Percentiles rank a stretch among this genome's conserved stretches.
phyloP scores from a whole-genome alignment of 768 basidiomycete genomes.

The Rhodotorula paludigena region DNA sequence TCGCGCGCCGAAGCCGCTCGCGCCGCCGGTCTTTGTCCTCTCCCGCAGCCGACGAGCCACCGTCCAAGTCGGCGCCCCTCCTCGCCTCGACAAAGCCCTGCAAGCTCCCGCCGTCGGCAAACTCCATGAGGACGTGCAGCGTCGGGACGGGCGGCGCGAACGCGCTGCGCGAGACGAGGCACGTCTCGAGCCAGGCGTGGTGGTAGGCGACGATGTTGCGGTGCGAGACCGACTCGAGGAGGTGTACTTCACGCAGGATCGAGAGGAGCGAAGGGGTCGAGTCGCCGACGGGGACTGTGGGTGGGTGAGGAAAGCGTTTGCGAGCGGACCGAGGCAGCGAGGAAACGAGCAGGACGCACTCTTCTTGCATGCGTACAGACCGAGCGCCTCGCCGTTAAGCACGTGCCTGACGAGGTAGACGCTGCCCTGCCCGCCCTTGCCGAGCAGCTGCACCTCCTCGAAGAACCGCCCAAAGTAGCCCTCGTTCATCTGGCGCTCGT shows the following conservation, averaged over 20 bases:
- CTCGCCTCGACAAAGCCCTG: constrained; percentile 18
- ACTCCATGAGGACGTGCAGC: constrained; percentile 50
- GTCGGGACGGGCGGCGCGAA: constrained; percentile 42
- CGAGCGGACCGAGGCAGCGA: background rate
- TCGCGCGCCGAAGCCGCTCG: background rate
- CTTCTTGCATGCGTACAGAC: constrained; percentile 38
- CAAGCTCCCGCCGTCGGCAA: constrained; percentile 49
- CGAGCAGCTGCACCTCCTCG: constrained; percentile 27
- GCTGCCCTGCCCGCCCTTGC: constrained; percentile 23
- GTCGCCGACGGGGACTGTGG: constrained; percentile 46
- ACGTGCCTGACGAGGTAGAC: constrained; percentile 34
- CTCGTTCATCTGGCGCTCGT: constrained; percentile 27
- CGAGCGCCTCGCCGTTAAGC: constrained; percentile 35
- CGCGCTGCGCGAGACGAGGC: background rate
- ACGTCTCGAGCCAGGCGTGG: constrained; percentile 49
- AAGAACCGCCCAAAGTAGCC: constrained; percentile 30
- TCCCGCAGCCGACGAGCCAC: background rate
- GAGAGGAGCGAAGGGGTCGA: constrained; percentile 46
- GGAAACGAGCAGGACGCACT: background rate
- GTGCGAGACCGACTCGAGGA: constrained; percentile 48
- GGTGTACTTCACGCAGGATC: constrained; percentile 47
- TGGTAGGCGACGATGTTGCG: constrained; percentile 51
- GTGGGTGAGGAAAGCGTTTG: background rate
- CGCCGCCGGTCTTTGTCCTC: background rate
- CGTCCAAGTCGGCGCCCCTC: background rate